Evolutionary conservation across 208 protist species (phyloP).

Genomic region (Acanthamoeba royreba): DNA sequence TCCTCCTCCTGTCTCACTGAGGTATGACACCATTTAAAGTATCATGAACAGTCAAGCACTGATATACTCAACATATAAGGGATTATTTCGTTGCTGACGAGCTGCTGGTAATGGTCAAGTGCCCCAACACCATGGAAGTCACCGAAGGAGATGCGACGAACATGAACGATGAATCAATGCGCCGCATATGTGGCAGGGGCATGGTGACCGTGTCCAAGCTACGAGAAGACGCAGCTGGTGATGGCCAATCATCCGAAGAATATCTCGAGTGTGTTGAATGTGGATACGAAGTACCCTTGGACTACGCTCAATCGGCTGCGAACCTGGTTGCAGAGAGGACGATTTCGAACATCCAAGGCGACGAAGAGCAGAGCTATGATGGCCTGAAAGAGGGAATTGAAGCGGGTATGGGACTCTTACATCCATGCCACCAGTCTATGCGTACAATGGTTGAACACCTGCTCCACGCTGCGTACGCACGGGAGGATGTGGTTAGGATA

Average conservation of each 20-base stretch:
- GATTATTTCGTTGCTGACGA: not conserved
- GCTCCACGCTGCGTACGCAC: not conserved
- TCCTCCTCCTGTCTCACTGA: not conserved
- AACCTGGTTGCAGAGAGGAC: not conserved
- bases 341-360: not conserved
- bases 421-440: not conserved
- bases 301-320: not conserved
- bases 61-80: not conserved
- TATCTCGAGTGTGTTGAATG: not conserved
- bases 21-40: not conserved
- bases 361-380: not conserved
- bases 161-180: not conserved
- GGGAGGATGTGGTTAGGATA: not conserved
- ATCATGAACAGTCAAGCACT: not conserved
- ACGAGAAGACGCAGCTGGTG: not conserved
- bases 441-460: not conserved
- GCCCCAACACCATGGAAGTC: not conserved
- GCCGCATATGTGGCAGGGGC: not conserved
- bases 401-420: not conserved
- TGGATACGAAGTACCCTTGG: not conserved
- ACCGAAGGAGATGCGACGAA: not conserved
- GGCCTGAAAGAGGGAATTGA: not conserved
- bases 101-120: constrained; percentile 32
- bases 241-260: not conserved
- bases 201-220: not conserved